Conservation (phyloP, 2,329 filamentous ascomycete genomes). For the Fusarium citri region DNA sequence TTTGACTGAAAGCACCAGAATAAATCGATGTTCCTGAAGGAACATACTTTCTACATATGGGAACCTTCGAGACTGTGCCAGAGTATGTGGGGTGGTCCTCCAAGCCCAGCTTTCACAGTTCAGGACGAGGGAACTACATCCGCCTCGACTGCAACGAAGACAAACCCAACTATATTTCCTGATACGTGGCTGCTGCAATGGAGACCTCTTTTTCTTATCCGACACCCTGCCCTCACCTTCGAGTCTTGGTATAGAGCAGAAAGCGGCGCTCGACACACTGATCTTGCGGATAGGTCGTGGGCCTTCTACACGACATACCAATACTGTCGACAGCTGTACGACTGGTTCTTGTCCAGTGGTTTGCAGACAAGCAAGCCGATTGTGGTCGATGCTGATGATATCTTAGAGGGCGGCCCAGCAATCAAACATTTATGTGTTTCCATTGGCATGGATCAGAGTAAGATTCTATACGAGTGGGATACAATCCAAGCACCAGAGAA, state of each 20-base stretch:
- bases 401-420: background rate
- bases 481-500: background rate
- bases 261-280: background rate
- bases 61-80: background rate
- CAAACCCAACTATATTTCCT: constrained; percentile 1
- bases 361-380: background rate
- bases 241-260: constrained; percentile 7
- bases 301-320: constrained; percentile 6
- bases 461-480: background rate
- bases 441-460: background rate
- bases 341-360: background rate
- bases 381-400: constrained; percentile 1
- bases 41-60: constrained; percentile 7
- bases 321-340: constrained; percentile 4
- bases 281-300: constrained; percentile 9
- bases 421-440: background rate
- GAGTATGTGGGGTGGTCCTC: background rate
- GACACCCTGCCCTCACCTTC: background rate
- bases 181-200: background rate
- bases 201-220: background rate
- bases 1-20: background rate
- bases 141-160: background rate
- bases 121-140: background rate
- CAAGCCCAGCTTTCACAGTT: background rate
- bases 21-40: background rate